Conservation (phyloP, 2,329 filamentous ascomycete genomes). For the Penicillium sp. region DNA sequence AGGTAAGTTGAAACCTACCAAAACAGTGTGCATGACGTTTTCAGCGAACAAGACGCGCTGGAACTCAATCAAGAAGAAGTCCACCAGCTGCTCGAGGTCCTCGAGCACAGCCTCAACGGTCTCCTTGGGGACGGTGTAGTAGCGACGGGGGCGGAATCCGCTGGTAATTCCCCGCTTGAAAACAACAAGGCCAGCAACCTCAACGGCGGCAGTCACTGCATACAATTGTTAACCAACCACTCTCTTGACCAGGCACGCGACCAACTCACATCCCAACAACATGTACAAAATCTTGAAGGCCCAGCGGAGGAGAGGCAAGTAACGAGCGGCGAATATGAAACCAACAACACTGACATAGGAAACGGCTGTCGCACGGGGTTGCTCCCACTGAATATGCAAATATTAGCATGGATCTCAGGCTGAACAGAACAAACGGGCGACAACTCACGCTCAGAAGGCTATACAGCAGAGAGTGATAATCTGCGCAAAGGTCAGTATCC, state of each 20-base stretch:
- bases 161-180: constrained; percentile 58
- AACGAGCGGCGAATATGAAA: constrained; percentile 61
- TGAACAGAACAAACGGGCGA: constrained; percentile 2
- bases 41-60: constrained; percentile 64
- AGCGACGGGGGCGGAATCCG: constrained; percentile 60
- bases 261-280: constrained; percentile 53
- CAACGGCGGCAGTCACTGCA: constrained; percentile 54
- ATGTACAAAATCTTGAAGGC: constrained; percentile 59
- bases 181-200: constrained; percentile 54
- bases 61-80: constrained; percentile 66
- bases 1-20: constrained; percentile 46
- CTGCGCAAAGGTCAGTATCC: constrained; percentile 32
- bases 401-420: constrained; percentile 4
- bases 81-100: constrained; percentile 61
- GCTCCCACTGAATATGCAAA: constrained; percentile 53
- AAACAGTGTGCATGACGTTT: constrained; percentile 59
- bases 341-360: constrained; percentile 54
- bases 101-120: constrained; percentile 59
- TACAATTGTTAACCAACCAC: constrained; percentile 11
- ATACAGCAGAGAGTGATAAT: constrained; percentile 66
- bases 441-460: constrained; percentile 57
- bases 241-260: constrained; percentile 20
- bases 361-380: constrained; percentile 60
- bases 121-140: constrained; percentile 64
- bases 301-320: constrained; percentile 60